Percentiles rank a stretch among this genome's conserved stretches.
Evolutionary conservation across 2,329 filamentous ascomycete genomes (phyloP).

Genomic region (Trichoderma sp.): DNA sequence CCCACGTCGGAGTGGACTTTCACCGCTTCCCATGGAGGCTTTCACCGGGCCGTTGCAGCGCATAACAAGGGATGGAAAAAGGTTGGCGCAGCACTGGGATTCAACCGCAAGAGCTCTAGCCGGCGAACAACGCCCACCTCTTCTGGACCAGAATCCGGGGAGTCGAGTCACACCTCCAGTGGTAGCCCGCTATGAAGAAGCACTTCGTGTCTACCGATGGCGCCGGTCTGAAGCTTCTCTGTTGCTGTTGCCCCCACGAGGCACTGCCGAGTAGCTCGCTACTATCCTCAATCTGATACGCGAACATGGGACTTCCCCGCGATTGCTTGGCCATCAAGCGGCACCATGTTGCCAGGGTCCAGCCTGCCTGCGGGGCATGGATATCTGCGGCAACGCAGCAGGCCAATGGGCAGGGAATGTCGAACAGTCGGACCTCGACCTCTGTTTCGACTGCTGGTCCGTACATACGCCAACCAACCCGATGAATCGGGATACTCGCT

Average conservation of each 20-base stretch:
- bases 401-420: neutral
- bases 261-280: conserved; percentile 7
- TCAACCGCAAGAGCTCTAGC: conserved; percentile 55
- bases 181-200: conserved; percentile 53
- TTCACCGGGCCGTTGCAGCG: conserved; percentile 57
- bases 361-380: neutral
- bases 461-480: neutral
- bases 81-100: conserved; percentile 62
- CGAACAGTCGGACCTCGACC: neutral
- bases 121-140: conserved; percentile 50
- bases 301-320: conserved; percentile 1
- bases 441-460: neutral
- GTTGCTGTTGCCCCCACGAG: neutral
- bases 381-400: neutral
- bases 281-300: neutral
- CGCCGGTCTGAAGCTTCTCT: neutral
- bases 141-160: conserved; percentile 45
- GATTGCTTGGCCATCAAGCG: neutral
- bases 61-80: conserved; percentile 66
- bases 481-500: neutral
- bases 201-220: neutral
- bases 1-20: conserved; percentile 62
- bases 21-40: conserved; percentile 53
- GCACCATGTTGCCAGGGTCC: neutral
- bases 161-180: conserved; percentile 6